These are phyloP conservation scores for Trapa incisa DNA, from an alignment of 345 rosid genomes.

Conservation along the genomic window DNA sequence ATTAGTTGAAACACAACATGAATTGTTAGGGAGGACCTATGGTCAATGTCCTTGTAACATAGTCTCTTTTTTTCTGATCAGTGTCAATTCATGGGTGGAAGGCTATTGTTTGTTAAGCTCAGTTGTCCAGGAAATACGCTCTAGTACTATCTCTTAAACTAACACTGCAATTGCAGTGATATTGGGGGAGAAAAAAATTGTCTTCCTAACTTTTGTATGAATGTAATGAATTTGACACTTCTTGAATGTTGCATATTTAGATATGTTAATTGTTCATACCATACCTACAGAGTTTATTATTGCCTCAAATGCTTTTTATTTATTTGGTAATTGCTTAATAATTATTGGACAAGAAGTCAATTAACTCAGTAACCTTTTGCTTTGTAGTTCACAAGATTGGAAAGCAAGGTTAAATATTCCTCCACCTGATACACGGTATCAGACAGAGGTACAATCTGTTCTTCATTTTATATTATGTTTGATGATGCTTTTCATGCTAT, in stretches of 20 bases:
- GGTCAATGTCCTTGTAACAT: background rate
- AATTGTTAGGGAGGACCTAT: background rate
- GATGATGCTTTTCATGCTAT: background rate
- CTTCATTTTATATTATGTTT: background rate
- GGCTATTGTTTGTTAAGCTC: background rate
- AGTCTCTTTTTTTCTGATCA: background rate
- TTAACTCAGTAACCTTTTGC: background rate
- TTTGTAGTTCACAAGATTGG: conserved; percentile 71
- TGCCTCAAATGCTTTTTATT: background rate
- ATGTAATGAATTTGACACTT: no score
- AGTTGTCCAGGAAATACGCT: background rate
- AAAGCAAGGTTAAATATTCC: conserved; percentile 70
- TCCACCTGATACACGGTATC: conserved; percentile 66
- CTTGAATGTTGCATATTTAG: background rate
- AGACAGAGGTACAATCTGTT: conserved; percentile 56
- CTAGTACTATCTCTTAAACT: background rate
- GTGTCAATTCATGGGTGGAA: background rate
- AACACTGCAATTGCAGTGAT: background rate
- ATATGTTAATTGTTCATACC: background rate
- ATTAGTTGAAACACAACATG: background rate
- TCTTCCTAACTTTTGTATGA: no score
- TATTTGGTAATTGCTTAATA: background rate
- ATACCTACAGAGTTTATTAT: no score
- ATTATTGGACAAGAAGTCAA: conserved; percentile 3
- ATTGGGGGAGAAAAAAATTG: no score